A percentile compares a stretch with the other conserved stretches of the same genome.
Conservation (phyloP, 495 filamentous ascomycete genomes). For the Trichoderma virens region DNA sequence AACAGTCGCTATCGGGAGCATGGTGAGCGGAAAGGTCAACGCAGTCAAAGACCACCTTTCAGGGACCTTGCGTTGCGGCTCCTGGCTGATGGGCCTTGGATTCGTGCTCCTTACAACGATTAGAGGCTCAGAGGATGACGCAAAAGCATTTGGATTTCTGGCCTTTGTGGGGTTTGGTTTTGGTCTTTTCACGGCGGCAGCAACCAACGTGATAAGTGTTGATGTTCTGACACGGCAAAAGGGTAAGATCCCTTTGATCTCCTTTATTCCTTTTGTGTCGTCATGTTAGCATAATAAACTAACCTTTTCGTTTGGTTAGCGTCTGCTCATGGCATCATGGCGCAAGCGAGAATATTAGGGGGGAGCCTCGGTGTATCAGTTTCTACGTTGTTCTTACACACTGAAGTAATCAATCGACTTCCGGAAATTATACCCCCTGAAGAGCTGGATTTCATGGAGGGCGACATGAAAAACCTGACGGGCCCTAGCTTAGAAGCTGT, state of each 20-base stretch:
- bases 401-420: constrained; percentile 18
- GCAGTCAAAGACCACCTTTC: constrained; percentile 23
- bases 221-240: constrained; percentile 31
- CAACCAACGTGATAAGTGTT: constrained; percentile 27
- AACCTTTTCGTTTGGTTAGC: too few relatives aligned
- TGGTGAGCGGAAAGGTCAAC: constrained; percentile 31
- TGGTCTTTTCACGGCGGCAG: constrained; percentile 30
- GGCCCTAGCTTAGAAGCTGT: constrained; percentile 16
- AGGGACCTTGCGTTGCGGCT: constrained; percentile 28
- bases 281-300: background rate
- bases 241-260: constrained; percentile 28
- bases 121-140: constrained; percentile 23
- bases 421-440: constrained; percentile 14
- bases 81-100: constrained; percentile 29
- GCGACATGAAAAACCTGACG: constrained; percentile 3
- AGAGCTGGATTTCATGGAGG: constrained; percentile 20
- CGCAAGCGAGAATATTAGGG: constrained; percentile 44
- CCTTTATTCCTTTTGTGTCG: background rate
- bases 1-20: constrained; percentile 38
- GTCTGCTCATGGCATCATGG: constrained; percentile 44
- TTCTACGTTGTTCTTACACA: constrained; percentile 36
- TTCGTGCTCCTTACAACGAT: constrained; percentile 31
- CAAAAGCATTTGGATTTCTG: constrained; percentile 34
- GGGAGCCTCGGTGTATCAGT: constrained; percentile 46
- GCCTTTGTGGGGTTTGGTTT: constrained; percentile 41